phyloP scores from a whole-genome alignment of 228 moss, liverwort and hornwort species.

The Sphagnum fallax region DNA sequence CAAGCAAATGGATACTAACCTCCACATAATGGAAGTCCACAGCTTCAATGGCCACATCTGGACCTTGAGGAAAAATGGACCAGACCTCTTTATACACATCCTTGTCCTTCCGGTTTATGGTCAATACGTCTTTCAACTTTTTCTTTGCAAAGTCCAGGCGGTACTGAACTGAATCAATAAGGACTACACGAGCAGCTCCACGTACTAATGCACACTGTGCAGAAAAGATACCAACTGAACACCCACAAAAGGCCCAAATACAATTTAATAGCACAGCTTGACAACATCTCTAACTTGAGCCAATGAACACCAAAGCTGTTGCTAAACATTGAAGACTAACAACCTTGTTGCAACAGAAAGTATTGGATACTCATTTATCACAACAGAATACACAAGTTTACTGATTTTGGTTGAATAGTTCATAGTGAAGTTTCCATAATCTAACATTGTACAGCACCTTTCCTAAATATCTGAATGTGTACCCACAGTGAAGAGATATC shows the following conservation, averaged over 20 bases:
- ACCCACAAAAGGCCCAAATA: background rate
- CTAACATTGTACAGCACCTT: too few relatives aligned
- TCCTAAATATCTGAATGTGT: too few relatives aligned
- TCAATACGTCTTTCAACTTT: constrained; percentile 39
- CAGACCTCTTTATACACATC: constrained; percentile 40
- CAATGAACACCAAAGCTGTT: too few relatives aligned
- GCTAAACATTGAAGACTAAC: too few relatives aligned
- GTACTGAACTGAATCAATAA: constrained; percentile 52
- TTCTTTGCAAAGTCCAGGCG: constrained; percentile 52
- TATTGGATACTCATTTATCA: too few relatives aligned
- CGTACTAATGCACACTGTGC: constrained; percentile 62
- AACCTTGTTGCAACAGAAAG: too few relatives aligned
- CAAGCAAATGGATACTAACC: constrained; percentile 11
- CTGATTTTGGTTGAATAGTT: too few relatives aligned
- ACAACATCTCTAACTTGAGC: too few relatives aligned
- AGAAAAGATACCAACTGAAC: constrained; percentile 62
- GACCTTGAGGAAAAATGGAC: constrained; percentile 47
- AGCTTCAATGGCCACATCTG: constrained; percentile 69
- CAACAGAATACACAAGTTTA: too few relatives aligned
- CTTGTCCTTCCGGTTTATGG: constrained; percentile 54
- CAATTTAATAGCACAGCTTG: too few relatives aligned
- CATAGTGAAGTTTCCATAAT: too few relatives aligned
- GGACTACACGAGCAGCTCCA: constrained; percentile 63
- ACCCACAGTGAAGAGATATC: too few relatives aligned
- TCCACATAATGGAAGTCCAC: constrained; percentile 73